Base-by-base conservation (phyloP, 352 stramenopile genomes). In the Aphanomyces invadans region DNA sequence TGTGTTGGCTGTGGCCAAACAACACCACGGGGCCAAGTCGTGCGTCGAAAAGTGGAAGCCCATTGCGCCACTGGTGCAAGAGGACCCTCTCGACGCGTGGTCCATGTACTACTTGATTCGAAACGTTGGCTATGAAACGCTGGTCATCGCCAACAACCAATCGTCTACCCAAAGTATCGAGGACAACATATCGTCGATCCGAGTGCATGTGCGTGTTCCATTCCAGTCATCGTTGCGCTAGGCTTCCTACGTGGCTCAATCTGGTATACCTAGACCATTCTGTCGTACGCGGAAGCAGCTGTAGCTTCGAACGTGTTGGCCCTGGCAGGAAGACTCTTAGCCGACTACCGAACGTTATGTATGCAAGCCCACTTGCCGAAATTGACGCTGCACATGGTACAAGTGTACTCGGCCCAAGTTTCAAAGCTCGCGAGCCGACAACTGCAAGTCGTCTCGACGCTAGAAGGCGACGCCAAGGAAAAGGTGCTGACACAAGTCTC, bases 341-440 rank as follows among this genome's bases (percentile, higher is more conserved):
- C 89, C 49, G 80, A 77, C 10, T 93, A 89, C 38, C 82, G 82
- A 11, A 80, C 88, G 54, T 53, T 88, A 10, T 93, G 84, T 69
- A 90, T 88, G 29, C 26, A 63, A 11, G 52, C 88, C 19, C 70
- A 82, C 15, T 74, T 93, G 0, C 79, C 84, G 2, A 93, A 91
- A 60, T 70, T 91, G 3, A 93, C 77, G 42, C 74, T 86, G 7
- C 53, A 83, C 11, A 93, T 93, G 84, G 76, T 91, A 12, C 74
- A 90, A 17, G 82, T 91, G 5, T 93, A 90, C 64, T 81, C 90
- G 36, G 86, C 80, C 1, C 84, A 93, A 31, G 77, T 93, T 21
- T 74, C 89, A 31, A 93, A 89, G 63, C 60, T 91, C 12, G 76
- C 85, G 12, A 78, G 87, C 64, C 76, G 79, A 0, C 80, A 89